Evolutionary conservation across 2,329 filamentous ascomycete genomes (phyloP).

Genomic region (Aspergillus ochraceoroseus): DNA sequence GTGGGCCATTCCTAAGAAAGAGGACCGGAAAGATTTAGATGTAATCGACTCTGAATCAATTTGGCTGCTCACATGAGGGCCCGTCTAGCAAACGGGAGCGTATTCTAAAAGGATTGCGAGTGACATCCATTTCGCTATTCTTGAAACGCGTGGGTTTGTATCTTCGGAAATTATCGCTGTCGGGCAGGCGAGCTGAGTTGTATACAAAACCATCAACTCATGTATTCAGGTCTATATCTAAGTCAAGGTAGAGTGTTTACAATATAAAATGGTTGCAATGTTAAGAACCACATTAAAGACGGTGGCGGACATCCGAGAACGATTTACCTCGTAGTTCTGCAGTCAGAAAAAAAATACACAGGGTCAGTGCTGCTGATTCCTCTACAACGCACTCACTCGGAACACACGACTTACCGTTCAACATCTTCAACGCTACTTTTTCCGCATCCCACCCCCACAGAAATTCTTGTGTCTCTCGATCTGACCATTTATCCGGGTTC

Average conservation of each 20-base stretch:
- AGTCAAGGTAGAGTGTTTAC: not conserved
- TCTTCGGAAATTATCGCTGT: too few species aligned
- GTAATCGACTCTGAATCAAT: not conserved
- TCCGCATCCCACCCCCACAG: slow-evolving; percentile 40
- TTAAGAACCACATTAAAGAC: not conserved
- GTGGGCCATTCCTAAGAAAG: slow-evolving; percentile 17
- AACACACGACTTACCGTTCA: slow-evolving; percentile 25
- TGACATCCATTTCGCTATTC: too few species aligned
- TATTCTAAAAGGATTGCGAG: too few species aligned
- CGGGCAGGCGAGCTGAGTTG: too few species aligned
- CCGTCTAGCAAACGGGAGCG: too few species aligned
- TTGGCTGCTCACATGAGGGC: too few species aligned
- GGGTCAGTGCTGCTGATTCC: not conserved
- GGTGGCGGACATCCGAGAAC: not conserved
- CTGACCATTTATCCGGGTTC: slow-evolving; percentile 61
- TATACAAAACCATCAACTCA: too few species aligned
- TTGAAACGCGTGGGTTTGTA: too few species aligned
- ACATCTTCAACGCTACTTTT: slow-evolving; percentile 29
- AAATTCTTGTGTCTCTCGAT: slow-evolving; percentile 57
- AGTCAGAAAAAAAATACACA: not conserved
- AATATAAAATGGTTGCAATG: not conserved
- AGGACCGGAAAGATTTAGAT: slow-evolving; percentile 12
- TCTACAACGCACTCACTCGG: not conserved
- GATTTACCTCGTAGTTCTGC: not conserved
- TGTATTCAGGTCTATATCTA: too few species aligned